Evolutionary conservation across 225 moss, liverwort and hornwort species (phyloP), one percentile per base, ranked within the genome.

Genomic region (Bryum argenteum): DNA sequence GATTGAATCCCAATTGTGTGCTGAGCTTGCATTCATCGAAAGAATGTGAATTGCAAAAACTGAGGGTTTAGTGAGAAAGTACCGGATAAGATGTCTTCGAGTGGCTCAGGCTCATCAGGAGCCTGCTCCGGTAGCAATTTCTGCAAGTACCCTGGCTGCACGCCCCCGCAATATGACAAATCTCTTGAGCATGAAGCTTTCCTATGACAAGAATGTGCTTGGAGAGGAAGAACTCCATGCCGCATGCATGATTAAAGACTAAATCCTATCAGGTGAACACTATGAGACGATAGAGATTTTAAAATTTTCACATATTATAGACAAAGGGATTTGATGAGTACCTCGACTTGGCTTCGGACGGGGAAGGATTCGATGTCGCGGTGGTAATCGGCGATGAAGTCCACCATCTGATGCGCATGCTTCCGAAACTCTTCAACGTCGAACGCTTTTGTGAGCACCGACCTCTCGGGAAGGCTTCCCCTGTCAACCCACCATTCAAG

Each of bases 311-410:
- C n/a, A n/a, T n/a, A n/a, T n/a, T n/a, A n/a, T n/a, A n/a, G n/a
- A n/a, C n/a, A n/a, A n/a, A n/a, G n/a, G n/a, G n/a, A n/a, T n/a
- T n/a, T n/a, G n/a, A n/a, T n/a, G n/a, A n/a, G n/a, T 78, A 88
- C 92, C 90, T 95, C 77, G 45, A 88, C 92, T 84, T 86, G 86
- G 61, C 89, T 89, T 58, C 87, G 84, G 24, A 92, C 95, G 3
- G 92, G 90, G 48, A 82, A 89, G 1, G 9, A 76, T 39, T 87
- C 90, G 56, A 95, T 78, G 65, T 89, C 84, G 18, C 82, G 84
- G 68, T 88, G 73, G 40, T 93, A 95, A 77, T 95, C 92, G 13
- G 93, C 95, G 23, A 93, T 81, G 66, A 95, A 95, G 54, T 95
- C 95, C 71, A 91, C 95, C 92, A 92, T 95, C 77, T 74, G 78